Conservation (phyloP, 2,329 filamentous ascomycete genomes). For the Xylariaceae sp. region DNA sequence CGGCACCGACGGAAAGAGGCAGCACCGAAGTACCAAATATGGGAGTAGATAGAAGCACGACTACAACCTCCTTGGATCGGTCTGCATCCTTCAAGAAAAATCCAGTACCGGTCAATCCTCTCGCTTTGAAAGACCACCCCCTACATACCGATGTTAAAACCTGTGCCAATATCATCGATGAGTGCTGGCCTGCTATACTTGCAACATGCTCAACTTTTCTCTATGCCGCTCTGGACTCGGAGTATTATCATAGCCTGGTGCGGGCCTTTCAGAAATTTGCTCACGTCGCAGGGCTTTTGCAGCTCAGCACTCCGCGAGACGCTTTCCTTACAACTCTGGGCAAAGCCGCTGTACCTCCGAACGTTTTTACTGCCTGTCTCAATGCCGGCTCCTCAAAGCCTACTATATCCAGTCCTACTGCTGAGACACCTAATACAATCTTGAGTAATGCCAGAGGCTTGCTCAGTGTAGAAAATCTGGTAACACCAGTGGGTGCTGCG, state of each 20-base stretch:
- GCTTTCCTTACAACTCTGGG: slow-evolving; percentile 93
- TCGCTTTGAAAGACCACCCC: slow-evolving; percentile 75
- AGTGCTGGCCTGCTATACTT: slow-evolving; percentile 94
- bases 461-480: slow-evolving; percentile 74
- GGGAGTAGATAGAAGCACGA: slow-evolving; percentile 38
- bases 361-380: slow-evolving; percentile 68
- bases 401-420: slow-evolving; percentile 50
- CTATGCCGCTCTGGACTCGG: slow-evolving; percentile 87
- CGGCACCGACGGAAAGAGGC: slow-evolving; percentile 46
- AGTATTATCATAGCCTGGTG: slow-evolving; percentile 92
- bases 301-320: slow-evolving; percentile 85
- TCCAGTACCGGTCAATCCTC: slow-evolving; percentile 82
- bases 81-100: slow-evolving; percentile 74
- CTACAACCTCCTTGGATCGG: slow-evolving; percentile 54
- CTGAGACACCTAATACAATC: slow-evolving; percentile 62
- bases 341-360: slow-evolving; percentile 89
- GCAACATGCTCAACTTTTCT: slow-evolving; percentile 96
- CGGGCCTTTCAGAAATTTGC: slow-evolving; percentile 94
- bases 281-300: slow-evolving; percentile 88
- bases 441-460: slow-evolving; percentile 75
- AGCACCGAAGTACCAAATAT: slow-evolving; percentile 39
- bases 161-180: slow-evolving; percentile 82
- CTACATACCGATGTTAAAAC: slow-evolving; percentile 73
- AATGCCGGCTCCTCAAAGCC: slow-evolving; percentile 55
- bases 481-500: slow-evolving; percentile 61